Base-by-base conservation (phyloP, 805 yeast species). In the Candida takata region DNA sequence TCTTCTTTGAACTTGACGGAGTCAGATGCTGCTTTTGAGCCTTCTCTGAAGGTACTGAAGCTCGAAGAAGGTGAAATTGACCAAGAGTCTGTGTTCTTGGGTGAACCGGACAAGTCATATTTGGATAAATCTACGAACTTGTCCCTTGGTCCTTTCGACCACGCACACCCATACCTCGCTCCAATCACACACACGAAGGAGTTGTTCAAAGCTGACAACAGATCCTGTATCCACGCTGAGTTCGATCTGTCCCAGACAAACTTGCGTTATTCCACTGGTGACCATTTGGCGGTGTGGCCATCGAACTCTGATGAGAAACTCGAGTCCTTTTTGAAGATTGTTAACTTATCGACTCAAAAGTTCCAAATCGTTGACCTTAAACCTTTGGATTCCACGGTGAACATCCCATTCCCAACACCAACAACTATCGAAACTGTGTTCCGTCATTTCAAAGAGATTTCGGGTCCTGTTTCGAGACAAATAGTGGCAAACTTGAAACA, bases 221-320 rank as follows among this genome's bases (percentile, higher is more conserved):
- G 97, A 65, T 78, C 79, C 47, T 90, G 97, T 64, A 75, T 90
- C 41, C 97, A 90, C 56, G 75, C 81, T 33, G 97, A 92, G 61
- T 78, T 90, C 49, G 97, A 90, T 54, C 62, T 87, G 25, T 70
- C 86, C 1, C 74, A 65, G 20, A 70, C 90, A 4, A 81, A 80
- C 51, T 66, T 92, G 53, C 77, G 80, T 49, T 90, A 90, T 61
- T 69, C 90, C 32, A 90, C 98, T 4, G 98, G 98, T 60, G 98
- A 90, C 58, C 97, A 90, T 62, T 62, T 92, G 43, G 97, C 95
- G 12, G 67, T 92, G 38, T 85, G 96, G 94, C 92, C 97, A 24
- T 84, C 92, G 17, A 90, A 90, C 61, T 67, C 95, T 2, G 68
- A 79, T 52, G 85, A 79, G 56, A 76, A 83, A 49, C 79, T 87